Evolutionary conservation across 768 basidiomycete species (phyloP).

Genomic region (Tephrocybe sp.): DNA sequence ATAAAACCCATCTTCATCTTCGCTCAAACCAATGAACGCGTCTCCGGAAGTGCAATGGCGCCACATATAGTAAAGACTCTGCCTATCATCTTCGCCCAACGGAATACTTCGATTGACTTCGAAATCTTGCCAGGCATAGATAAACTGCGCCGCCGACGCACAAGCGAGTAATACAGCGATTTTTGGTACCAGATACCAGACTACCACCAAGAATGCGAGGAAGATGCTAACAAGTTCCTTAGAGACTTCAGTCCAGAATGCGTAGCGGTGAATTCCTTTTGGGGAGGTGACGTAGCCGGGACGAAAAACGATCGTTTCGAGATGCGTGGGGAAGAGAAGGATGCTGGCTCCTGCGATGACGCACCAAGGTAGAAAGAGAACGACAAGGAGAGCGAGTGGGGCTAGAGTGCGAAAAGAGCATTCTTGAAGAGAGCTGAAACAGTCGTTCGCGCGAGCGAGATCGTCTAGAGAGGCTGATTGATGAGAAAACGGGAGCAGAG

Average conservation of each 20-base stretch:
- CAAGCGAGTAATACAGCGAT: slow-evolving; percentile 24
- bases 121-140: slow-evolving; percentile 37
- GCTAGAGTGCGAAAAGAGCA: slow-evolving; percentile 15
- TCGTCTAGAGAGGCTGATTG: slow-evolving; percentile 6
- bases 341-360: slow-evolving; percentile 41
- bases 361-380: slow-evolving; percentile 45
- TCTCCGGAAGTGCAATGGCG: slow-evolving; percentile 6
- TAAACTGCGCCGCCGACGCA: slow-evolving; percentile 25
- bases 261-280: slow-evolving; percentile 36
- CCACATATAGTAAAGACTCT: slow-evolving; percentile 32
- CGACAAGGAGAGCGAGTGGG: slow-evolving; percentile 20
- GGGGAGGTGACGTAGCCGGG: slow-evolving; percentile 28
- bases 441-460: slow-evolving; percentile 2
- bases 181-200: slow-evolving; percentile 27
- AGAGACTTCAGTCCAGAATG: slow-evolving; percentile 38
- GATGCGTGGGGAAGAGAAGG: slow-evolving; percentile 32
- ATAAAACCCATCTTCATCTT: slow-evolving; percentile 14
- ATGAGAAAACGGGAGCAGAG: slow-evolving; percentile 17
- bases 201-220: slow-evolving; percentile 24
- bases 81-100: slow-evolving; percentile 40
- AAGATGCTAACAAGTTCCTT: slow-evolving; percentile 38
- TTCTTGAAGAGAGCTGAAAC: not conserved
- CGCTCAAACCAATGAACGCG: slow-evolving; percentile 8
- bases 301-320: slow-evolving; percentile 35
- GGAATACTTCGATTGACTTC: slow-evolving; percentile 29